Evolutionary conservation across 2,329 filamentous ascomycete species (phyloP), one percentile per base, ranked within the genome.

Genomic region (Mycosphaerelloides madeirae): DNA sequence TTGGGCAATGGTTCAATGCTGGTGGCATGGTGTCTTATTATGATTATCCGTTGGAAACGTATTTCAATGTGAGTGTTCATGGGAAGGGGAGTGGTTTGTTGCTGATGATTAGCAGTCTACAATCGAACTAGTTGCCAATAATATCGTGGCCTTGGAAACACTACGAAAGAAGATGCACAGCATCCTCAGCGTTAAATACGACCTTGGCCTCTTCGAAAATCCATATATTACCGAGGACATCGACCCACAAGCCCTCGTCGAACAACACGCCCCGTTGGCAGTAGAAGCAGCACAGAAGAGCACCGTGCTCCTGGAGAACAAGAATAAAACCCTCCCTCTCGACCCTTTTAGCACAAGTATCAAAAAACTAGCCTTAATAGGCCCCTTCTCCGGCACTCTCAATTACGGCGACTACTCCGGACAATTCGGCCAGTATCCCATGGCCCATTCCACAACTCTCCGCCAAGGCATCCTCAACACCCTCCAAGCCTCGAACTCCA

Each of bases 401-500:
- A 49, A 52, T 31, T 52, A 42, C 14, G 49, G 46, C n/a, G 49
- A 52, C 39, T 52, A 52, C 25, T 38, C 46, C 34, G 49, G 49
- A 14, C 49, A 49, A 28, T 52, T 52, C 25, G 49, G 49, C 2
- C 43, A 46, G 29, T 49, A 46, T 36, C 49, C 49, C 6, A 31
- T 42, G 1, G 43, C 41, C 31, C 32, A 47, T 14, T 46, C 49
- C 5, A 49, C 46, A 16, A 52, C 49, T 3, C 20, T 52, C 6
- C 46, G 46, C 6, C 31, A 52, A 47, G 43, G 46, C 5, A 39
- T 52, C 8, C 20, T 47, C 6, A 36, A 44, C 16, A 42, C 28
- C 1, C 29, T 49, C 16, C 7, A 44, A 22, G 31, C 32, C 1
- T 15, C 40, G 9, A 41, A 41, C 32, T 39, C 42, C 5, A 25